Evolutionary conservation across 2,329 filamentous ascomycete genomes (phyloP).

Genomic region (Emmonsia crescens): DNA sequence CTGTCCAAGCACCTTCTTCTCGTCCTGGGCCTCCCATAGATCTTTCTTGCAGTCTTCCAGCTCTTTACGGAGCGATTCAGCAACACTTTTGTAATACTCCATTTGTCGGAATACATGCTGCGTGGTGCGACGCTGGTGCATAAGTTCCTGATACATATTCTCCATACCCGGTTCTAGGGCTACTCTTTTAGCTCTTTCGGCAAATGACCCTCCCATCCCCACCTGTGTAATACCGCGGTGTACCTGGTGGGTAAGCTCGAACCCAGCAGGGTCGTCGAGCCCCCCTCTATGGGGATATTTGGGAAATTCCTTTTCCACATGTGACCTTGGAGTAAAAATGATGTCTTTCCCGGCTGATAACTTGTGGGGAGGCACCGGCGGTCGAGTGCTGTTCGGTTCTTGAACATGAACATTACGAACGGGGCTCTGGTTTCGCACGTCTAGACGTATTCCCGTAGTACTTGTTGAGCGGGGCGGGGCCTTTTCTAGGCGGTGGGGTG

Average conservation of each 20-base stretch:
- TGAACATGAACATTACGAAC: background rate
- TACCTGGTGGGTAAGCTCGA: background rate
- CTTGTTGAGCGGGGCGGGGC: background rate
- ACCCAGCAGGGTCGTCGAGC: background rate
- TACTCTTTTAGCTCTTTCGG: background rate
- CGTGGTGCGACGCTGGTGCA: background rate
- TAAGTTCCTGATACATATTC: background rate
- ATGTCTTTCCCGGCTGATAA: background rate
- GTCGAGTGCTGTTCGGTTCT: background rate
- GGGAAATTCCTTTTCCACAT: background rate
- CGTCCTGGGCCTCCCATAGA: background rate
- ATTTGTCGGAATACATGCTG: background rate
- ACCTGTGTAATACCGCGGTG: background rate
- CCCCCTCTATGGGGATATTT: background rate
- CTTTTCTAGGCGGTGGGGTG: background rate
- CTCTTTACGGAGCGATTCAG: background rate
- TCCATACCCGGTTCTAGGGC: background rate
- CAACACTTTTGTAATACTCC: background rate
- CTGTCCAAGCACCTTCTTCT: constrained; percentile 2
- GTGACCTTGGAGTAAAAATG: background rate
- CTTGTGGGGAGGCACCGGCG: background rate
- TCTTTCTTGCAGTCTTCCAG: constrained; percentile 3
- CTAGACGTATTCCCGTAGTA: background rate
- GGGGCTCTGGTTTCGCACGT: background rate
- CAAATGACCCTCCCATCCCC: background rate